phyloP scores from a whole-genome alignment of 768 basidiomycete genomes.

The Lentinula sp. region DNA sequence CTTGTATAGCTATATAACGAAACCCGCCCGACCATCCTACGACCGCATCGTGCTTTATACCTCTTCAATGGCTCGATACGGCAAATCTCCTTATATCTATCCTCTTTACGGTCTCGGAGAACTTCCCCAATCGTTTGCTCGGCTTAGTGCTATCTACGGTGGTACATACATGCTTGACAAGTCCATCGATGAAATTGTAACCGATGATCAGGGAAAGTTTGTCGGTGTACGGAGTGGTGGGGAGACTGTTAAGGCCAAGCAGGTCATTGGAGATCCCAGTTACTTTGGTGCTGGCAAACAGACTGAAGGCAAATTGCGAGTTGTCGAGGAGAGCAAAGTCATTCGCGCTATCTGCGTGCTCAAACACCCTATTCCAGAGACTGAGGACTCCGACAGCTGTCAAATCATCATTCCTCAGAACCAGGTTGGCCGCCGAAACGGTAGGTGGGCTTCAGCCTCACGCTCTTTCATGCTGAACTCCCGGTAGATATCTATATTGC shows the following conservation, averaged over 20 bases:
- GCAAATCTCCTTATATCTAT: conserved; percentile 99
- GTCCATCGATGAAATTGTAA: conserved; percentile 84
- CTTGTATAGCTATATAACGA: conserved; percentile 75
- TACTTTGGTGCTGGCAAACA: conserved; percentile 83
- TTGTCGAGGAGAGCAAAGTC: conserved; percentile 90
- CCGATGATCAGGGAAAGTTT: conserved; percentile 81
- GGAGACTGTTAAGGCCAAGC: conserved; percentile 95
- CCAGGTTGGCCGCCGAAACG: conserved; percentile 89
- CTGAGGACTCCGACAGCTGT: conserved; percentile 89
- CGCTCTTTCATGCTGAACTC: conserved; percentile 1
- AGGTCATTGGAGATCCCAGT: conserved; percentile 96
- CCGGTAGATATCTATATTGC: conserved; percentile 94
- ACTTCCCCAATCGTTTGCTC: conserved; percentile 97
- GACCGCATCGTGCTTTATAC: conserved; percentile 97
- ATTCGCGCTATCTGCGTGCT: conserved; percentile 96
- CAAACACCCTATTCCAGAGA: conserved; percentile 97
- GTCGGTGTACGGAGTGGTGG: conserved; percentile 84
- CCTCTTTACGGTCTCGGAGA: conserved; percentile 98
- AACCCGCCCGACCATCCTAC: conserved; percentile 85
- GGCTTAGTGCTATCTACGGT: conserved; percentile 96
- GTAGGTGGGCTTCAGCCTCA: conserved; percentile 35
- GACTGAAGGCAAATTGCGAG: conserved; percentile 73
- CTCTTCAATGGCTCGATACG: conserved; percentile 97
- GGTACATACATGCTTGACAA: conserved; percentile 99
- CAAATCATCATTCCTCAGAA: conserved; percentile 99